Evolutionary conservation across 2,329 filamentous ascomycete genomes (phyloP), one percentile per base, ranked within the genome.

Genomic region (Sporothrix protearum): DNA sequence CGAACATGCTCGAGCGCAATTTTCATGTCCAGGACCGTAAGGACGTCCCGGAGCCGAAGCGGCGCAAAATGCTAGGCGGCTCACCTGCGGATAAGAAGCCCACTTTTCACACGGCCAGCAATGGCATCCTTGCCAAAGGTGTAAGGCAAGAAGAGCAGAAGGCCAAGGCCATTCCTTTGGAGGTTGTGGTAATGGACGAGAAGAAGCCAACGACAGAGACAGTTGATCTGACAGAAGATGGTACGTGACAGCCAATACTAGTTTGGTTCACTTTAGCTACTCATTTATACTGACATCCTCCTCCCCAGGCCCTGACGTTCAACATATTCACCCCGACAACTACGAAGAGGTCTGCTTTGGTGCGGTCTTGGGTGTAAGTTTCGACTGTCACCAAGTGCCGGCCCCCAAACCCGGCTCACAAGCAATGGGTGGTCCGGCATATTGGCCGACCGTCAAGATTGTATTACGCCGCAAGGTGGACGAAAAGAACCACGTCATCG

Each of bases 261-360:
- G 9, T 4, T 19, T n/a, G 33, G 28, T 28, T 53, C 3, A 25
- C 22, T 12, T 53, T 28, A 14, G 45, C 57, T 5, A 8, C 2
- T 12, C 14, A 12, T 12, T 16, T 16, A 22, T 25, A 16, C 47
- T 57, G n/a, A 72, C 59, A 10, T 8, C 25, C 76, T 77, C 72
- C 76, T 30, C 19, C 14, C 57, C 39, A 78, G 77, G 77, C 39
- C 77, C 77, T 75, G 79, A 73, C 3, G 49, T 28, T 6, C 5
- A 25, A 10, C 42, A 19, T 19, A 16, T 47, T 28, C 49, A 25
- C 22, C 8, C 8, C 42, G 86, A 92, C 71, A 84, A 88, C 39
- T 86, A 84, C 63, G 85, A 89, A 25, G 89, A 93, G 77, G 91
- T 96, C 3, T 96, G 93, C 80, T 94, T 92, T 77, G 93, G 93